Conservation (phyloP, 805 yeast genomes). For the Pichia pseudocactophila region DNA sequence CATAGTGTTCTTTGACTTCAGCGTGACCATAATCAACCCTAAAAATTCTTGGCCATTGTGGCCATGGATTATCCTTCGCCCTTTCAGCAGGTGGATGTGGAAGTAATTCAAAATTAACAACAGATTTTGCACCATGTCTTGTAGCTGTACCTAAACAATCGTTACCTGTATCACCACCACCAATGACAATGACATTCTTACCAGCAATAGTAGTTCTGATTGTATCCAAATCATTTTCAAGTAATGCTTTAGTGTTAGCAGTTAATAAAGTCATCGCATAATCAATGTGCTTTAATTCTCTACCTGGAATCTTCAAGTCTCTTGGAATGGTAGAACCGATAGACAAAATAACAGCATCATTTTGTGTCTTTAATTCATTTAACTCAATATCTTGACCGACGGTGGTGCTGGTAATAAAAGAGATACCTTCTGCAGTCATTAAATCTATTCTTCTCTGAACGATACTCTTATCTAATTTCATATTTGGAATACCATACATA, state of each 20-base stretch:
- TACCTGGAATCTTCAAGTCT: slow-evolving; percentile 89
- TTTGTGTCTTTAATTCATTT: slow-evolving; percentile 50
- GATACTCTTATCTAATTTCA: slow-evolving; percentile 90
- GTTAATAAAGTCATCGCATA: slow-evolving; percentile 90
- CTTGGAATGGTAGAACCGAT: slow-evolving; percentile 96
- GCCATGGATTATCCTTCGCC: slow-evolving; percentile 97
- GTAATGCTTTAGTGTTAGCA: slow-evolving; percentile 81
- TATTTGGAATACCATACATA: slow-evolving; percentile 99
- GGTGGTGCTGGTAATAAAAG: slow-evolving; percentile 65
- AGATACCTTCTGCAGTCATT: slow-evolving; percentile 82
- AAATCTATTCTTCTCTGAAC: slow-evolving; percentile 91
- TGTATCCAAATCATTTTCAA: slow-evolving; percentile 71
- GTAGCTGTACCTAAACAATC: slow-evolving; percentile 97
- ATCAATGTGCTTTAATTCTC: slow-evolving; percentile 81
- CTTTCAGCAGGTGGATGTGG: slow-evolving; percentile 86
- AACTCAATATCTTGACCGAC: slow-evolving; percentile 78
- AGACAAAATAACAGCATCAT: slow-evolving; percentile 84
- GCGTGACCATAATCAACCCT: slow-evolving; percentile 97
- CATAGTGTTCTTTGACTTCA: slow-evolving; percentile 90
- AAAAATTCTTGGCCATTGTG: slow-evolving; percentile 98
- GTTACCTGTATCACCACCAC: slow-evolving; percentile 99
- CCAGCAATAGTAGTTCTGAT: slow-evolving; percentile 66
- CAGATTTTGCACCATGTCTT: slow-evolving; percentile 94
- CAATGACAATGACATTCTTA: slow-evolving; percentile 90
- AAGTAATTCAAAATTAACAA: slow-evolving; percentile 84